Conservation (phyloP, 2,329 filamentous ascomycete species). For the Neophaeococcomyces mojaviensis region DNA sequence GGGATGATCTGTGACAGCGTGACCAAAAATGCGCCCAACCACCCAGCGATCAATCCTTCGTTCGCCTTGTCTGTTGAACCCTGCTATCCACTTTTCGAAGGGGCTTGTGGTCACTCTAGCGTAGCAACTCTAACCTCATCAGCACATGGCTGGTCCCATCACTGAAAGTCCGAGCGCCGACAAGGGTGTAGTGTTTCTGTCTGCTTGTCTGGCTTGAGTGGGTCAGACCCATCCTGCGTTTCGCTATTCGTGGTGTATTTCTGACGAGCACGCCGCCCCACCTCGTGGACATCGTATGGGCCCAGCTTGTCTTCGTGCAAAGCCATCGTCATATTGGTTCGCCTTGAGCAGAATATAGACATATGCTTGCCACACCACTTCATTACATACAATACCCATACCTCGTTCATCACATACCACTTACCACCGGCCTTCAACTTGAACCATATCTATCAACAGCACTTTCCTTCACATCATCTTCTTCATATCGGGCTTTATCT, state of each 20-base stretch:
- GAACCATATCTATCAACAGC: constrained; percentile 11
- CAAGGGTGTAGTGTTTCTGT: constrained; percentile 2
- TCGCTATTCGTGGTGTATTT: constrained; percentile 8
- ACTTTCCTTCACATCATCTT: constrained; percentile 6
- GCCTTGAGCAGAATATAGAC: constrained; percentile 11
- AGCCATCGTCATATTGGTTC: constrained; percentile 8
- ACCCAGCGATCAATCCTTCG: constrained; percentile 18
- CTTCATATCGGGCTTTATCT: constrained; percentile 17
- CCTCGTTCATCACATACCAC: constrained; percentile 2
- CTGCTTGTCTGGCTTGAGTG: constrained; percentile 3
- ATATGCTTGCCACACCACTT: constrained; percentile 8
- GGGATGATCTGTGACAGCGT: constrained; percentile 12
- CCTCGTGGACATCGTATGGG: constrained; percentile 1
- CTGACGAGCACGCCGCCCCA: constrained; percentile 2
- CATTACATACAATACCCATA: constrained; percentile 2
- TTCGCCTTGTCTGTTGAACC: constrained; percentile 14
- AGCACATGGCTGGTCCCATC: constrained; percentile 20
- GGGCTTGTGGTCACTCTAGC: constrained; percentile 20
- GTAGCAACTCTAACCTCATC: constrained; percentile 18
- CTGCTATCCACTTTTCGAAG: constrained; percentile 18
- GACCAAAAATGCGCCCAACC: constrained; percentile 25
- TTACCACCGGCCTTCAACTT: constrained; percentile 1
- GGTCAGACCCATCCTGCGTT: not conserved
- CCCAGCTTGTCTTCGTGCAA: not conserved
- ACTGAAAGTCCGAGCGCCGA: constrained; percentile 12